These are phyloP conservation scores for Exophiala xenobiotica DNA, from an alignment of 2,329 filamentous ascomycete genomes.

Conservation along the genomic window DNA sequence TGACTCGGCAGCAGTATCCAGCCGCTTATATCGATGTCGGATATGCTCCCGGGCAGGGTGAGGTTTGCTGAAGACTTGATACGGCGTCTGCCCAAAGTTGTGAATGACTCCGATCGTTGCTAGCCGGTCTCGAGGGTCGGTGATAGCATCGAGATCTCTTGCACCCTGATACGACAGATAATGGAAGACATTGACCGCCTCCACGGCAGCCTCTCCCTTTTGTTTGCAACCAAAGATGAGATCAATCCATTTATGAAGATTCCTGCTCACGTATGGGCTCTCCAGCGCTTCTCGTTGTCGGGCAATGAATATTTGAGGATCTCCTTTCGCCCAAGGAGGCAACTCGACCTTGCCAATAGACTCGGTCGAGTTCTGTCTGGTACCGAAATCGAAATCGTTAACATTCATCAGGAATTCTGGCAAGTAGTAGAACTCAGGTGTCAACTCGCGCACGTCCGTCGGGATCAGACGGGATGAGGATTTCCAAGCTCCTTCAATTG, in stretches of 20 bases:
- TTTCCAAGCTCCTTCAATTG: conserved; percentile 84
- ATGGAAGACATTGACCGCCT: conserved; percentile 93
- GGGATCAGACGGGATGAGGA: conserved; percentile 88
- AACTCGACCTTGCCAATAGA: conserved; percentile 81
- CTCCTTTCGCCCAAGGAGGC: conserved; percentile 96
- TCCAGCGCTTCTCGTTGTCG: conserved; percentile 96
- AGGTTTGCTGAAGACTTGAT: conserved; percentile 82
- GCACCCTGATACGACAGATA: conserved; percentile 93
- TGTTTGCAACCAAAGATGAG: conserved; percentile 93
- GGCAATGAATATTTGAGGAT: conserved; percentile 90
- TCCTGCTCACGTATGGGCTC: conserved; percentile 84
- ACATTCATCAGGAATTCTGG: conserved; percentile 93
- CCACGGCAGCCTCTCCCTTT: conserved; percentile 84
- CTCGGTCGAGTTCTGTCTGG: conserved; percentile 74
- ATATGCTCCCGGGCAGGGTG: conserved; percentile 75
- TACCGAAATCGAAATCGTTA: conserved; percentile 91
- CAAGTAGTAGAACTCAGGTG: conserved; percentile 95
- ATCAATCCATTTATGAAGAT: conserved; percentile 94
- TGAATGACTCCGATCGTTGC: conserved; percentile 96
- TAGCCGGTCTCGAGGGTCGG: conserved; percentile 79
- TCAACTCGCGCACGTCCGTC: conserved; percentile 90
- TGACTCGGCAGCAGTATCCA: conserved; percentile 76
- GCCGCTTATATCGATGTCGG: conserved; percentile 62
- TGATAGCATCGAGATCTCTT: conserved; percentile 86
- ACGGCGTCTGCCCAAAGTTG: conserved; percentile 96